Base-by-base conservation (phyloP, 2,329 filamentous ascomycete species). In the Neodidymelliopsis sp. region DNA sequence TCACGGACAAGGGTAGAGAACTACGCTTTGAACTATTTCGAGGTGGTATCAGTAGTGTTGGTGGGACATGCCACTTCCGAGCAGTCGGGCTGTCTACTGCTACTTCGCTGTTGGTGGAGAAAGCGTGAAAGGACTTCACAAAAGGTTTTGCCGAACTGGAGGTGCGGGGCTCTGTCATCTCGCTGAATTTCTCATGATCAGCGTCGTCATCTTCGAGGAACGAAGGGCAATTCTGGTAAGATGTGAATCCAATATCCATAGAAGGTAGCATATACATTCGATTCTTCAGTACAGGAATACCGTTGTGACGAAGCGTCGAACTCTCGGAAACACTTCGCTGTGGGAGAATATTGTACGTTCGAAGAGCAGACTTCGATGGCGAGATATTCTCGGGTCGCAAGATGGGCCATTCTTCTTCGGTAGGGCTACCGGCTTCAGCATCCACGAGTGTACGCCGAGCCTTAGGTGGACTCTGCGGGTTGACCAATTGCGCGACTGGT, bases 401-500 rank as follows among this genome's bases (percentile, higher is more conserved):
- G 6, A 67, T 44, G 0, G 67, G 65, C 66, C 69, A 71, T 6
- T 66, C 53, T 8, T 59, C 54, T 15, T 55, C 54, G 4, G 62
- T 54, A 1, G 65, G 63, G 6, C 54, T 66, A 4, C 63, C 67
- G 11, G 74, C 70, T 18, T 65, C 65, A 11, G 74, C 74, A 44
- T 76, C 75, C 5, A 77, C 53, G 15, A 77, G 62, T 2, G 69
- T 72, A 12, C 71, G 70, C 20, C 65, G 62, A 23, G 71, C 64
- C 51, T 72, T 74, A 6, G 57, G 60, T 3, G 74, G 73, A 39
- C 67, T 74, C 15, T 56, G 36, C 3, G 59, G 55, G 25, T 68
- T 57, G 8, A 63, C 42, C 4, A 74, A 22, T 11, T 70, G 66
- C 18, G 61, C 67, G 10, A 73, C 44, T 2, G 75, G 74, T 8